phyloP scores from a whole-genome alignment of 2,329 filamentous ascomycete genomes.

The Fusarium xylarioides region DNA sequence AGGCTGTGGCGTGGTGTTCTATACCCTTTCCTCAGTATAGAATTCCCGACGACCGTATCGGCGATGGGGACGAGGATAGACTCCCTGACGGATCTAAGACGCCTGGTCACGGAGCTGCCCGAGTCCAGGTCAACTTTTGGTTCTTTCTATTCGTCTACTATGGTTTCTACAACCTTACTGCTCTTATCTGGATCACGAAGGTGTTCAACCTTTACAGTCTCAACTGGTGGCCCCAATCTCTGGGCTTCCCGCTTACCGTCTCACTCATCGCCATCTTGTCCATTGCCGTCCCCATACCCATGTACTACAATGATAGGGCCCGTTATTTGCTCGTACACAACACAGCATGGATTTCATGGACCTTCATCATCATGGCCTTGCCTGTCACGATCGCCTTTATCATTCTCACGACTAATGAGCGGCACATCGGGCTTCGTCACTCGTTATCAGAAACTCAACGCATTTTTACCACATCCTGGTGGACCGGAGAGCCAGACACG shows the following conservation, averaged over 20 bases:
- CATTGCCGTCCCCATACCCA: constrained; percentile 65
- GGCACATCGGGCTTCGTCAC: constrained; percentile 68
- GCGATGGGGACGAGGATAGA: constrained; percentile 48
- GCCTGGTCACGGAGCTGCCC: constrained; percentile 70
- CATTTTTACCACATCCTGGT: constrained; percentile 73
- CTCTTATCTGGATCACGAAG: constrained; percentile 76
- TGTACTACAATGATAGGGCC: constrained; percentile 64
- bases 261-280: constrained; percentile 69
- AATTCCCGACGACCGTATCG: constrained; percentile 57
- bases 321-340: constrained; percentile 68
- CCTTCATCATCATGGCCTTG: constrained; percentile 75
- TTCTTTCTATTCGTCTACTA: constrained; percentile 77
- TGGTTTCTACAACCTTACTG: constrained; percentile 73
- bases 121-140: constrained; percentile 75
- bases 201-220: constrained; percentile 76
- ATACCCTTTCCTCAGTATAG: constrained; percentile 72
- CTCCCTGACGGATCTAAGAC: constrained; percentile 50
- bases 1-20: constrained; percentile 72
- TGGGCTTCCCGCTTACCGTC: constrained; percentile 72
- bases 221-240: constrained; percentile 74
- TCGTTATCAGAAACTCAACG: constrained; percentile 72
- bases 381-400: constrained; percentile 72
- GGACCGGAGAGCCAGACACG: constrained; percentile 66
- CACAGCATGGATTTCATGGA: constrained; percentile 75
- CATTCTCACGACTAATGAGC: constrained; percentile 70